Conservation (phyloP, 192 early-diverging fungal species). For the Pilobolus umbonatus region DNA sequence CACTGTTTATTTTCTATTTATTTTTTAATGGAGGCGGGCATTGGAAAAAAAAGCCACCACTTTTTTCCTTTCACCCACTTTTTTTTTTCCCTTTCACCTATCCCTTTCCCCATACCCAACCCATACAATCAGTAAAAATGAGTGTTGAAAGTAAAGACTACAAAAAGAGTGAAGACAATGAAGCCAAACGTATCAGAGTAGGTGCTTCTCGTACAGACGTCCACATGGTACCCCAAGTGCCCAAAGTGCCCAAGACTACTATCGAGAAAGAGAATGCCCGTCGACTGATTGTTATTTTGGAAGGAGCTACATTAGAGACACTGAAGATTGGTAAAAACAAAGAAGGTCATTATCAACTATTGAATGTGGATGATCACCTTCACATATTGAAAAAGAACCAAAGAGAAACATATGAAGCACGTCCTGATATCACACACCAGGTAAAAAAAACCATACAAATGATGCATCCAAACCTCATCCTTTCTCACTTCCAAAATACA, state of each 20-base stretch:
- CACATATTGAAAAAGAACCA: slow-evolving; percentile 82
- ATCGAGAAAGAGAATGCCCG: slow-evolving; percentile 70
- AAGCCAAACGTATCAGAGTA: slow-evolving; percentile 30
- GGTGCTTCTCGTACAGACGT: slow-evolving; percentile 34
- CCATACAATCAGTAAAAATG: too few species aligned
- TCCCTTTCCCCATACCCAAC: too few species aligned
- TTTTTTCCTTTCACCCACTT: slow-evolving; percentile 5
- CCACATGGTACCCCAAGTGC: slow-evolving; percentile 59
- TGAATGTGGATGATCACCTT: slow-evolving; percentile 97
- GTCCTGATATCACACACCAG: slow-evolving; percentile 97
- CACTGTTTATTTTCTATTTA: slow-evolving; percentile 5
- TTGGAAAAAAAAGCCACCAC: too few species aligned
- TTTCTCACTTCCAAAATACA: slow-evolving; percentile 14
- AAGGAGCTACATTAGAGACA: slow-evolving; percentile 85
- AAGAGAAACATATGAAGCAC: slow-evolving; percentile 67
- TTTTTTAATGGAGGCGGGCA: too few species aligned
- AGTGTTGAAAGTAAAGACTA: too few species aligned
- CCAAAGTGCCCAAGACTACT: slow-evolving; percentile 74
- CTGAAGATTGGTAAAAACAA: slow-evolving; percentile 82
- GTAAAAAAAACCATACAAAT: slow-evolving; percentile 28
- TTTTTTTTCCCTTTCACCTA: slow-evolving; percentile 9
- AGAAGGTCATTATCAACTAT: slow-evolving; percentile 76
- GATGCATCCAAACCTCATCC: neutral
- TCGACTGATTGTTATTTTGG: slow-evolving; percentile 91
- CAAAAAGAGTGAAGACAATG: too few species aligned